Evolutionary conservation across 805 yeast species (phyloP).

Genomic region (Pichia occidentalis): DNA sequence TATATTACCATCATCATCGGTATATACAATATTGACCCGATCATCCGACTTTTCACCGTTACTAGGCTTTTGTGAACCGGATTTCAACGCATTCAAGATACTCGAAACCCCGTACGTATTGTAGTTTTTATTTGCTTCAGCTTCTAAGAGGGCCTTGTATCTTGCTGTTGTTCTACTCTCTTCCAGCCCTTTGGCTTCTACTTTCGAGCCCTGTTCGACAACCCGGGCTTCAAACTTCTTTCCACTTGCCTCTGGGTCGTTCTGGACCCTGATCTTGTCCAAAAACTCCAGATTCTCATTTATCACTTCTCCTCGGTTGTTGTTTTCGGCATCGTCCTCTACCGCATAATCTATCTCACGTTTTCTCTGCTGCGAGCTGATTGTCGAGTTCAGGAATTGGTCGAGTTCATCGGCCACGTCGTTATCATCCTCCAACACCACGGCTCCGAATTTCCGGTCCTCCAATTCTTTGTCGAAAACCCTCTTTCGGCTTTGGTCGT

Average conservation of each 20-base stretch:
- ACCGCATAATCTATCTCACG: not conserved
- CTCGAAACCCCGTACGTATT: slow-evolving; percentile 8
- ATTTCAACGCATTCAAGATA: slow-evolving; percentile 3
- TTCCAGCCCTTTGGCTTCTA: slow-evolving; percentile 13
- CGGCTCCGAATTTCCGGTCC: slow-evolving; percentile 20
- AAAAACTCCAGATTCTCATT: slow-evolving; percentile 35
- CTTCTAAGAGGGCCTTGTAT: slow-evolving; percentile 1
- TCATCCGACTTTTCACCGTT: not conserved
- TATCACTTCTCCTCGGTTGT: slow-evolving; percentile 19
- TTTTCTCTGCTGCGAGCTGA: slow-evolving; percentile 15
- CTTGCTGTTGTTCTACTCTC: slow-evolving; percentile 26
- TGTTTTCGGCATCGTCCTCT: slow-evolving; percentile 6
- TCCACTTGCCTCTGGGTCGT: slow-evolving; percentile 19
- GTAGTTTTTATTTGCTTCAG: slow-evolving; percentile 3
- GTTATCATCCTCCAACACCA: slow-evolving; percentile 25
- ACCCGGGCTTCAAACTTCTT: too few species aligned
- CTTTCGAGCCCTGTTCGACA: too few species aligned
- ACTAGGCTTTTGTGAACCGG: not conserved
- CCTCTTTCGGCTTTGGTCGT: slow-evolving; percentile 12
- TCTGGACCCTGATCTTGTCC: slow-evolving; percentile 19
- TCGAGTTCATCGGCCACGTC: slow-evolving; percentile 22
- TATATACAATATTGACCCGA: slow-evolving; percentile 48
- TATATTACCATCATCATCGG: slow-evolving; percentile 56
- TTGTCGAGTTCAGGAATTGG: slow-evolving; percentile 24
- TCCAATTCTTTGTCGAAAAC: slow-evolving; percentile 11